These are phyloP conservation scores for Codiaeum variegatum DNA, from an alignment of 441 rosid species.

Conservation along the genomic window DNA sequence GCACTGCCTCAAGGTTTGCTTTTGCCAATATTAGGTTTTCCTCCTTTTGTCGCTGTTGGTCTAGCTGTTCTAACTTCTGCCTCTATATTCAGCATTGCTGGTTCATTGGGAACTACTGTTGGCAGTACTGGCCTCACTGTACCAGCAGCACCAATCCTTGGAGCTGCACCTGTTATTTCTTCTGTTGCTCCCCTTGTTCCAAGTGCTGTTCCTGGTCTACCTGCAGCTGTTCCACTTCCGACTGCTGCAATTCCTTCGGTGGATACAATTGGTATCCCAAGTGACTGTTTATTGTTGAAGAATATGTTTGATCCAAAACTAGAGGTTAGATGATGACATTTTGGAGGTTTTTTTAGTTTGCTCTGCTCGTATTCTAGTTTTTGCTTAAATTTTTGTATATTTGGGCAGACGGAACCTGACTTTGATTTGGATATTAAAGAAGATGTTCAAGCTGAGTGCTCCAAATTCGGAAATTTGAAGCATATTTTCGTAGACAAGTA, in stretches of 20 bases:
- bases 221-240: constrained; percentile 46
- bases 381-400: constrained; percentile 1
- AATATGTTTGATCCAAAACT: constrained; percentile 91
- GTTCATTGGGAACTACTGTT: constrained; percentile 31
- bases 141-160: constrained; percentile 41
- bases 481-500: constrained; percentile 87
- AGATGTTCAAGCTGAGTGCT: constrained; percentile 78
- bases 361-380: neutral
- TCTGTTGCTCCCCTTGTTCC: constrained; percentile 52
- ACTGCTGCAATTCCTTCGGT: constrained; percentile 39
- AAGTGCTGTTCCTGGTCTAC: constrained; percentile 43
- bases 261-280: constrained; percentile 69
- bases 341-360: neutral
- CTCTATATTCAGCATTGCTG: constrained; percentile 36
- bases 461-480: constrained; percentile 67
- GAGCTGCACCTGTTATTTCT: constrained; percentile 41
- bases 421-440: constrained; percentile 89
- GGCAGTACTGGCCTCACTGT: constrained; percentile 39
- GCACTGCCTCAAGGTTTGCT: constrained; percentile 66
- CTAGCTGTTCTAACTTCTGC: constrained; percentile 11
- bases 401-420: constrained; percentile 71
- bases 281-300: constrained; percentile 81
- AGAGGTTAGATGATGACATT: constrained; percentile 47
- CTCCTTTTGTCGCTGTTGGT: constrained; percentile 1
- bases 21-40: constrained; percentile 13